phyloP scores from a whole-genome alignment of 345 rosid species.

The Eucalyptus curtisii region DNA sequence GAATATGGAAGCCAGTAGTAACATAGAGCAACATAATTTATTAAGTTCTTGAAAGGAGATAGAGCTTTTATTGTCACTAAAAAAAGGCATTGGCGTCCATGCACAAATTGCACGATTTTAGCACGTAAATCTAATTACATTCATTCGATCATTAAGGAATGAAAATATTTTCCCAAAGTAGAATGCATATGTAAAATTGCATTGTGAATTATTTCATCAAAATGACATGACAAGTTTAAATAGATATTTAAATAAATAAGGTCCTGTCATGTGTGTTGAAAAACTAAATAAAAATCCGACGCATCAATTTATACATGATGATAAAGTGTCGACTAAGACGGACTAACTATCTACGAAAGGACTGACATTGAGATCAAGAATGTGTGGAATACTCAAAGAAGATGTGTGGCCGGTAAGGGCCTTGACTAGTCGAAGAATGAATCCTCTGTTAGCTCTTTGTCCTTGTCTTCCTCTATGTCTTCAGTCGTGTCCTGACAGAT shows the following conservation, averaged over 20 bases:
- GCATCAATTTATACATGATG: background rate
- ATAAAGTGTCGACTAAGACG: background rate
- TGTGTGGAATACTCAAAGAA: conserved; percentile 83
- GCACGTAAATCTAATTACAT: background rate
- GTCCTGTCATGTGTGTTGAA: background rate
- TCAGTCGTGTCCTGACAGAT: background rate
- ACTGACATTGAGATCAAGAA: conserved; percentile 96
- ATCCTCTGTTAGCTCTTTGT: conserved; percentile 4
- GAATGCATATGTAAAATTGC: background rate
- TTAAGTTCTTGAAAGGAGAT: background rate
- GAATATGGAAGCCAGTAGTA: too few species aligned
- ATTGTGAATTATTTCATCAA: too few species aligned
- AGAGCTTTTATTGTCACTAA: background rate
- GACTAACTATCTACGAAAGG: conserved; percentile 26
- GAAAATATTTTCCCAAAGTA: too few species aligned
- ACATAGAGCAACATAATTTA: too few species aligned
- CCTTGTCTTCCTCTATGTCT: conserved; percentile 13
- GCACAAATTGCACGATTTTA: background rate
- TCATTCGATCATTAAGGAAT: background rate
- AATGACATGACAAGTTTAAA: background rate
- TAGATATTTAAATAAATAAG: too few species aligned
- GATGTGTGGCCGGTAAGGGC: conserved; percentile 5
- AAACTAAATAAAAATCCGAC: background rate
- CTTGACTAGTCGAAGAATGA: background rate
- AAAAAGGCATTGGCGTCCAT: background rate